Evolutionary conservation across 352 stramenopile genomes (phyloP).

Genomic region (Phytopythium chamaehyphon): DNA sequence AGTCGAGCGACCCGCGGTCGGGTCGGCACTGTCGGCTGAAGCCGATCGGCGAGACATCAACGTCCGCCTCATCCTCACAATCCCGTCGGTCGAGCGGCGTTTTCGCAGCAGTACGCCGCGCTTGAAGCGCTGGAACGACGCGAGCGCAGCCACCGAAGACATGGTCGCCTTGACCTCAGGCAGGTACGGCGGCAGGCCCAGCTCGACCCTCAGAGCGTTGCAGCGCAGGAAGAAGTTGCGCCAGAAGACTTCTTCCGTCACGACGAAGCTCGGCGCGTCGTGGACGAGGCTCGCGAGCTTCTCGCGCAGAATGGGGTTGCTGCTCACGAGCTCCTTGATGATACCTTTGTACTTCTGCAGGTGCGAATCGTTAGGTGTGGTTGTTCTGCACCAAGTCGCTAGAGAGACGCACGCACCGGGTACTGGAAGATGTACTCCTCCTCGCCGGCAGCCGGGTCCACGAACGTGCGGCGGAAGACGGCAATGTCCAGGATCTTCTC

Average conservation of each 20-base stretch:
- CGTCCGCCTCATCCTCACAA: slow-evolving; percentile 28
- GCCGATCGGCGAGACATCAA: slow-evolving; percentile 18
- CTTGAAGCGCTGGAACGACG: slow-evolving; percentile 48
- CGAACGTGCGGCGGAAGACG: slow-evolving; percentile 58
- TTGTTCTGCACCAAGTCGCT: neutral
- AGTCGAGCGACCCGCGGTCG: slow-evolving; percentile 5
- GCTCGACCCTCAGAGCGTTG: slow-evolving; percentile 41
- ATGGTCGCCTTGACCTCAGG: slow-evolving; percentile 29
- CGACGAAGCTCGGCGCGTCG: slow-evolving; percentile 20
- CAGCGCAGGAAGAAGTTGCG: slow-evolving; percentile 72
- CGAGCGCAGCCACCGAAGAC: slow-evolving; percentile 21
- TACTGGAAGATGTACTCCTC: slow-evolving; percentile 65
- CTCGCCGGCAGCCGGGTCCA: slow-evolving; percentile 49
- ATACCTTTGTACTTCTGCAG: slow-evolving; percentile 39
- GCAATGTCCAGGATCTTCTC: slow-evolving; percentile 59
- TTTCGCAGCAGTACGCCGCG: slow-evolving; percentile 47
- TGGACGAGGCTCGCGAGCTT: slow-evolving; percentile 48
- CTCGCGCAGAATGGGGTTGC: slow-evolving; percentile 58
- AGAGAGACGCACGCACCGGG: slow-evolving; percentile 9
- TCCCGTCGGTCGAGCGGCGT: slow-evolving; percentile 26
- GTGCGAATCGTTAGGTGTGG: neutral
- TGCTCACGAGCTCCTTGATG: slow-evolving; percentile 39
- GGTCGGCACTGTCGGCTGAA: slow-evolving; percentile 28
- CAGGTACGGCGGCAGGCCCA: slow-evolving; percentile 42
- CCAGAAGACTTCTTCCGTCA: slow-evolving; percentile 59